Evolutionary conservation across 192 early-diverging fungal species (phyloP).

Genomic region (Backusella tarrabulga): DNA sequence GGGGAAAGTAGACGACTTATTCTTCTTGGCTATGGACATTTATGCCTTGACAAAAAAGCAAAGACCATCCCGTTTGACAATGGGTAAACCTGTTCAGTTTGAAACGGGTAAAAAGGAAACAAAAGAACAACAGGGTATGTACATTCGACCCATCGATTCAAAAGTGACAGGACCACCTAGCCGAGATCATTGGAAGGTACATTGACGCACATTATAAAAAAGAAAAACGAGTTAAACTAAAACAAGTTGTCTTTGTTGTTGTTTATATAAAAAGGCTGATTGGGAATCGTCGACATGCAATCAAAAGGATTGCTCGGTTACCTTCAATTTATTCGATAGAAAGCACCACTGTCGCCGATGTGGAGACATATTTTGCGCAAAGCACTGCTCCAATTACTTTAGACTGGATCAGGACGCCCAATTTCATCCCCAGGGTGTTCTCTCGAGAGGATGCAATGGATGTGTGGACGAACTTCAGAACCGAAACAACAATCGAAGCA

Average conservation of each 20-base stretch:
- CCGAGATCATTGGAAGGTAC: conserved; percentile 27
- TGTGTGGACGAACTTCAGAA: conserved; percentile 24
- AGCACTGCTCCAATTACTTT: conserved; percentile 39
- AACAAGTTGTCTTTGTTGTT: not conserved
- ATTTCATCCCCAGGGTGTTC: conserved; percentile 27
- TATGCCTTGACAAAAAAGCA: conserved; percentile 28
- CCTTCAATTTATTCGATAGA: conserved; percentile 36
- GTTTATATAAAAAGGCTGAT: conserved; percentile 30
- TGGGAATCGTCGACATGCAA: conserved; percentile 28
- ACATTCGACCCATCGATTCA: not conserved
- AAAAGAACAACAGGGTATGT: not conserved
- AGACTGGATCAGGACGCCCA: conserved; percentile 36
- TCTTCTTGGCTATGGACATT: conserved; percentile 25
- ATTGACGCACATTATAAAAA: not conserved
- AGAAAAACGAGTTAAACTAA: not conserved
- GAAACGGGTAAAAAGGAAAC: not conserved
- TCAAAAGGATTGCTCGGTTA: conserved; percentile 22
- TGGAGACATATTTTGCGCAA: conserved; percentile 40
- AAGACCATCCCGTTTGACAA: conserved; percentile 24
- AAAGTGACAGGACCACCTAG: conserved; percentile 24
- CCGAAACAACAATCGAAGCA: not conserved
- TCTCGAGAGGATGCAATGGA: conserved; percentile 34
- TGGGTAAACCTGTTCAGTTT: conserved; percentile 8
- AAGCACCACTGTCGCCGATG: conserved; percentile 44
- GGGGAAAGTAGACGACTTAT: conserved; percentile 1